A percentile compares a stretch with the other conserved stretches of the same genome.
phyloP scores from a whole-genome alignment of 202 grass and related monocot species.

The Panicum virgatum region DNA sequence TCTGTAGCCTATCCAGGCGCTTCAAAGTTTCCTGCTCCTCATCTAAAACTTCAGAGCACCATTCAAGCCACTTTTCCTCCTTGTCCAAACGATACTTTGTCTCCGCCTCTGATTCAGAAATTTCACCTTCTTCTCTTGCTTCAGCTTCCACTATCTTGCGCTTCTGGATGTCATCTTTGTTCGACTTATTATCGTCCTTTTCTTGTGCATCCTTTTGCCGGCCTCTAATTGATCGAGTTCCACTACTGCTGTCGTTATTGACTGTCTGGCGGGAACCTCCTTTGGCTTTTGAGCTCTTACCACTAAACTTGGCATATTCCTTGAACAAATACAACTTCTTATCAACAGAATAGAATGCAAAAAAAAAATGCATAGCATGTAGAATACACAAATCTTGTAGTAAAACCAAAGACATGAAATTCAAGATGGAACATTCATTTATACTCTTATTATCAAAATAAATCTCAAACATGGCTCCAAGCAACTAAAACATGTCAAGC shows the following conservation, averaged over 20 bases:
- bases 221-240: conserved; percentile 46
- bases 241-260: conserved; percentile 63
- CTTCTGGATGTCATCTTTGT: conserved; percentile 61
- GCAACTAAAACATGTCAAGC: not conserved
- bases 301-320: conserved; percentile 82
- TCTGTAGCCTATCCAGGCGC: conserved; percentile 88
- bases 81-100: conserved; percentile 78
- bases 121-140: conserved; percentile 99
- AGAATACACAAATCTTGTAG: conserved; percentile 5
- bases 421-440: conserved; percentile 17
- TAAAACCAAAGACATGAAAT: not conserved
- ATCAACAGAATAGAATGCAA: conserved; percentile 11
- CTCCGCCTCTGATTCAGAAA: conserved; percentile 93
- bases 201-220: conserved; percentile 60
- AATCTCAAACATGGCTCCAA: conserved; percentile 1
- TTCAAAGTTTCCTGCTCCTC: conserved; percentile 93
- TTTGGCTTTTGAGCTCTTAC: conserved; percentile 70
- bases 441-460: not conserved
- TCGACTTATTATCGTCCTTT: conserved; percentile 61
- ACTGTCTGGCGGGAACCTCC: conserved; percentile 50
- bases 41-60: conserved; percentile 94
- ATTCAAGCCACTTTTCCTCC: conserved; percentile 99
- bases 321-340: conserved; percentile 42
- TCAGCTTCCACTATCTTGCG: conserved; percentile 72
- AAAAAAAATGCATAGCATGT: conserved; percentile 17